Percentiles rank a stretch among this genome's conserved stretches.
These are phyloP conservation scores for Metahyphopichia silvanorum DNA, from an alignment of 805 yeast genomes.

Conservation along the genomic window DNA sequence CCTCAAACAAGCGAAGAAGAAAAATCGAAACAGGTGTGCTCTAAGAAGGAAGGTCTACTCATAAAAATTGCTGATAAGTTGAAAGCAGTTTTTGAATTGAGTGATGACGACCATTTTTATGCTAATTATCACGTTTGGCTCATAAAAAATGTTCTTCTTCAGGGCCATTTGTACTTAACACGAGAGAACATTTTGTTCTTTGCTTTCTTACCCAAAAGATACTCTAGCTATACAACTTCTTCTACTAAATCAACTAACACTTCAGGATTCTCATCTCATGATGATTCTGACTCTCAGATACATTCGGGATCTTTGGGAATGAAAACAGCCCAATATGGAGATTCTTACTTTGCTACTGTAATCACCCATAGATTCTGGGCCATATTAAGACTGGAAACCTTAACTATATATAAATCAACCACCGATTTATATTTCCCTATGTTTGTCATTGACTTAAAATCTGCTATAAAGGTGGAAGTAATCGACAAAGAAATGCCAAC, in stretches of 20 bases:
- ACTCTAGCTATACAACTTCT: slow-evolving; percentile 4
- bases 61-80: slow-evolving; percentile 33
- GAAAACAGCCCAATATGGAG: slow-evolving; percentile 38
- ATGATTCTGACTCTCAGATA: slow-evolving; percentile 22
- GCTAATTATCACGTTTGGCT: slow-evolving; percentile 79
- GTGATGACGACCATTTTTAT: slow-evolving; percentile 51
- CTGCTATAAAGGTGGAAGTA: slow-evolving; percentile 60
- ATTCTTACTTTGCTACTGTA: slow-evolving; percentile 28
- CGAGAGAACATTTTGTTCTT: slow-evolving; percentile 62
- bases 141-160: slow-evolving; percentile 74
- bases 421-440: slow-evolving; percentile 84
- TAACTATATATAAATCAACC: slow-evolving; percentile 66
- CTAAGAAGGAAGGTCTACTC: slow-evolving; percentile 12
- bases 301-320: slow-evolving; percentile 38
- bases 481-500: slow-evolving; percentile 16
- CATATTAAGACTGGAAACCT: slow-evolving; percentile 62
- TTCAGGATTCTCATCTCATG: slow-evolving; percentile 9
- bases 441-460: slow-evolving; percentile 66
- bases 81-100: slow-evolving; percentile 38
- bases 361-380: slow-evolving; percentile 71
- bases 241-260: slow-evolving; percentile 2
- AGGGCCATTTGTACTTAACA: slow-evolving; percentile 82
- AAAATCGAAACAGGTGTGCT: not conserved
- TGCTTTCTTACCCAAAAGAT: slow-evolving; percentile 66
- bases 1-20: slow-evolving; percentile 6